Percentiles rank a stretch among this genome's conserved stretches.
Evolutionary conservation across 192 early-diverging fungal species (phyloP).

Genomic region (Gonapodya sp.): DNA sequence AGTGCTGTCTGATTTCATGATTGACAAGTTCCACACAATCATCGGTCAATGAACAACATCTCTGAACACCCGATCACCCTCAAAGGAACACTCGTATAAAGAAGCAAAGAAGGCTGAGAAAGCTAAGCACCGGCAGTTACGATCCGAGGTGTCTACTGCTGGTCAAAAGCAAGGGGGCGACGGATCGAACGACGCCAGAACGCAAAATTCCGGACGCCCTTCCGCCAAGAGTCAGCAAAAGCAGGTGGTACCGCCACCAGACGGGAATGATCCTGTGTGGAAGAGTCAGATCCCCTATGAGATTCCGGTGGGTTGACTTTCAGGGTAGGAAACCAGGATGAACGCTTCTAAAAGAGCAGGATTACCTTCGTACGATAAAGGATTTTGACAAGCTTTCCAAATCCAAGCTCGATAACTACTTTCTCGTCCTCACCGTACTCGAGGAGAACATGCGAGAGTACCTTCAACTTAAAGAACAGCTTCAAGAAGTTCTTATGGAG

Average conservation of each 20-base stretch:
- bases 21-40: too few species aligned
- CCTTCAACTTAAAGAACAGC: conserved; percentile 19
- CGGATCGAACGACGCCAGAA: conserved; percentile 20
- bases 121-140: conserved; percentile 20
- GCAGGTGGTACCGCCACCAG: conserved; percentile 17
- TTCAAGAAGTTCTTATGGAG: conserved; percentile 25
- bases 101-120: conserved; percentile 19
- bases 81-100: conserved; percentile 19
- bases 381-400: conserved; percentile 33
- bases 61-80: neutral
- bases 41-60: too few species aligned
- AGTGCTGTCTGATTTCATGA: too few species aligned
- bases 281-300: conserved; percentile 32
- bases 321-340: too few species aligned
- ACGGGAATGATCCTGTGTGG: conserved; percentile 18
- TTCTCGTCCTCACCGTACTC: conserved; percentile 26
- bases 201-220: neutral
- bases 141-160: conserved; percentile 12
- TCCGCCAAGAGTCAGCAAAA: conserved; percentile 9
- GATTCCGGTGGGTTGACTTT: conserved; percentile 22
- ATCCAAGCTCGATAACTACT: conserved; percentile 33
- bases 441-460: conserved; percentile 33
- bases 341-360: too few species aligned
- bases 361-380: conserved; percentile 5
- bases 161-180: neutral